Base-by-base conservation (phyloP, 805 yeast species). In the Saccharomyces eubayanus region DNA sequence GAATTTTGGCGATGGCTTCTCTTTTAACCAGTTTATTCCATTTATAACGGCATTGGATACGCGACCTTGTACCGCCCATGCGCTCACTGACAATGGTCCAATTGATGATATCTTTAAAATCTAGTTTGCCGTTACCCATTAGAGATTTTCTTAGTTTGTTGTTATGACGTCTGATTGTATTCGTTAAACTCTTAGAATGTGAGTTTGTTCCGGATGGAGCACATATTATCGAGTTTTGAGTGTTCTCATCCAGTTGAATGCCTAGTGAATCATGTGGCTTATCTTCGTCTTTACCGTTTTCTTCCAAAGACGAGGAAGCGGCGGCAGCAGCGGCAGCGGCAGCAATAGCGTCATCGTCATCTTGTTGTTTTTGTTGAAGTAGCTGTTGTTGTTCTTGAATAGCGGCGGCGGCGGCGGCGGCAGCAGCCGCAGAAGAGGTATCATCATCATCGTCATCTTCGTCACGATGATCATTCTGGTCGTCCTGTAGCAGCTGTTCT, bases 21-120 rank as follows among this genome's bases (percentile, higher is more conserved):
- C 84, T 72, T 61, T 80, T 82, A 53, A 80, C 66, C 2, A 89
- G 62, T 69, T 89, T 90, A 64, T 84, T 84, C 96, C 96, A 90
- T 66, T 90, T 90, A 70, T 90, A 90, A 51, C 97, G 78, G 67
- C 96, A 90, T 70, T 90, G 97, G 59, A 90, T 89, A 56, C 97
- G 75, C 1, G 95, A 85, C 53, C 97, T 77, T 1, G 80, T 74
- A 1, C 96, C 96, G 29, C 86, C 84, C 94, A 90, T 87, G 50
- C 78, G 72, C 64, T 90, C 96, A 62, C 90, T 82, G 2, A 90
- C 90, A 6, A 80, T 72, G 0, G 96, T 88, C 97, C 97, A 90
- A 66, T 90, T 90, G 54, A 89, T 81, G 2, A 74, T 66, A 0
- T 77, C 72, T 40, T 66, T 46, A 49, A 63, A 16, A 51, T 59